Evolutionary conservation across 83 land plant species (phyloP).

Genomic region (Thuja plicata): DNA sequence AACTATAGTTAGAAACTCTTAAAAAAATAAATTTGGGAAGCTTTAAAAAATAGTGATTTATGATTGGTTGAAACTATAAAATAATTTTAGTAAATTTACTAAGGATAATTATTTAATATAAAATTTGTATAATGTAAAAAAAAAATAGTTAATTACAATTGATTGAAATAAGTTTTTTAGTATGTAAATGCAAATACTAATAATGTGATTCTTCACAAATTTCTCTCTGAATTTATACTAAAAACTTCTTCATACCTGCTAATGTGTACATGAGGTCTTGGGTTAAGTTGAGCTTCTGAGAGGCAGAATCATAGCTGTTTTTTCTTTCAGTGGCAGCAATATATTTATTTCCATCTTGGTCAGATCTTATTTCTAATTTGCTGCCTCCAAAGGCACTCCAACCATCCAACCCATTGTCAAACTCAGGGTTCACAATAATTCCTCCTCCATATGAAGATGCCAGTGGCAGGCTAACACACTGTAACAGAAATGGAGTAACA

Average conservation of each 20-base stretch:
- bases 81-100: no score
- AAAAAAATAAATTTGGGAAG: no score
- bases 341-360: conserved; percentile 31
- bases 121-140: no score
- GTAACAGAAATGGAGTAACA: conserved; percentile 11
- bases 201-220: no score
- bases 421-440: conserved; percentile 42
- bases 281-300: conserved; percentile 30
- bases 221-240: background rate
- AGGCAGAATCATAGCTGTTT: conserved; percentile 20
- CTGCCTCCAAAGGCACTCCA: conserved; percentile 43
- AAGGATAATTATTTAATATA: no score
- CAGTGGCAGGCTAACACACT: conserved; percentile 34
- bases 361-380: conserved; percentile 15
- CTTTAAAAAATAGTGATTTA: no score
- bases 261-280: conserved; percentile 25
- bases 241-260: conserved; percentile 25
- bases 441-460: conserved; percentile 40
- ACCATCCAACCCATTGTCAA: conserved; percentile 34
- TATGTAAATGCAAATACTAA: no score
- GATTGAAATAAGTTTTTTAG: no score
- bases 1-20: no score
- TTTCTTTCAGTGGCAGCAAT: conserved; percentile 34
- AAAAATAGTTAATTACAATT: no score
- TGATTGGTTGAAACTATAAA: no score